Evolutionary conservation across 768 basidiomycete genomes (phyloP), one percentile per base, ranked within the genome.

Genomic region (Tulasnella sp.): DNA sequence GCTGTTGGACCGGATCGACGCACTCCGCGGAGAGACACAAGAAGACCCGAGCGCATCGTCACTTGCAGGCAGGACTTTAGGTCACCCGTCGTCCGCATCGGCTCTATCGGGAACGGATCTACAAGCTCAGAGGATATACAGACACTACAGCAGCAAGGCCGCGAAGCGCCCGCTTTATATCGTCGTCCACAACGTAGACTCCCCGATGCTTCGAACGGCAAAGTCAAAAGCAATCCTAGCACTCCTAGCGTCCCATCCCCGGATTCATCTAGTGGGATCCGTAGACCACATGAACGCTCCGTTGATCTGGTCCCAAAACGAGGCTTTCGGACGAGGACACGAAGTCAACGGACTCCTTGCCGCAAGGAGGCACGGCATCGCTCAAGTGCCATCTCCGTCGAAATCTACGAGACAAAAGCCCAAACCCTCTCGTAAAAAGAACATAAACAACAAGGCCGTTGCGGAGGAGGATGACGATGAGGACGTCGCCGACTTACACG

Each of bases 181-280:
- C 74, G 80, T 96, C 77, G 82, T 97, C 29, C 94, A 98, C 83
- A 95, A 92, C 80, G 88, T 98, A 79, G 95, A 98, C 76, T 84
- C 90, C 0, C 84, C 89, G 0, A 81, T 86, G 6, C 81, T 97
- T 32, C 90, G 93, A 42, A 79, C 84, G 1, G 76, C 84, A 22
- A 89, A 89, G 75, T 82, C 88, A 22, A 86, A 88, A 77, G 83
- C 90, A 1, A 83, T 85, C 44, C 84, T 98, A 41, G 86, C 89
- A 0, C 82, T 90, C 19, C 85, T 98, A 59, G 90, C 90, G 0
- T 84, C 88, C 26, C 87, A 86, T 67, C 88, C 89, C 5, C 83
- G 86, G 75, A 89, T 98, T 74, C 95, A 95, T 79, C 78, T 98
- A 75, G 83, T 88, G 64, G 90, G 91, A 0, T 93, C 94, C 17